These are phyloP conservation scores for Mycena venus DNA, from an alignment of 768 basidiomycete species.

Conservation along the genomic window DNA sequence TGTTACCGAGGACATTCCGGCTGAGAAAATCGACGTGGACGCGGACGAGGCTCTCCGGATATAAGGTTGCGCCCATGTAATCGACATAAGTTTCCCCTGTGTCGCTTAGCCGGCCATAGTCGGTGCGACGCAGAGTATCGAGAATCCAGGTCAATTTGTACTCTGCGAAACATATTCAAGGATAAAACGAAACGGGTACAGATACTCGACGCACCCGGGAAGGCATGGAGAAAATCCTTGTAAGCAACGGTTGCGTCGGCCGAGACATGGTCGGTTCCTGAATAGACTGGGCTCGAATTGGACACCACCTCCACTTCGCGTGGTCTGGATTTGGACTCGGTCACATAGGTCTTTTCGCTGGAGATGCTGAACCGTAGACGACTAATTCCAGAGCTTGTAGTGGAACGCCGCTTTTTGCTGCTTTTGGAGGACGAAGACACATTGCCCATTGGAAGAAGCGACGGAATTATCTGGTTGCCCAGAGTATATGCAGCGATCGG, in stretches of 20 bases:
- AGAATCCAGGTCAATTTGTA: constrained; percentile 78
- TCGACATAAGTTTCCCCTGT: constrained; percentile 84
- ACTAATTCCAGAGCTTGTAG: not conserved
- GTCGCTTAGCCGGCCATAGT: constrained; percentile 69
- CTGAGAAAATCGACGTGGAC: constrained; percentile 79
- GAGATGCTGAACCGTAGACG: not conserved
- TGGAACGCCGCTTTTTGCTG: not conserved
- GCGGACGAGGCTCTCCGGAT: constrained; percentile 81
- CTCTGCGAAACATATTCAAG: constrained; percentile 49
- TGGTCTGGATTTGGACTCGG: not conserved
- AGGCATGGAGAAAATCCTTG: not conserved
- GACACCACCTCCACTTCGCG: not conserved
- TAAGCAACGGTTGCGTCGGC: not conserved
- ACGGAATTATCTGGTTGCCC: not conserved
- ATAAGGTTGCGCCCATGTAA: constrained; percentile 88
- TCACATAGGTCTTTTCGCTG: not conserved
- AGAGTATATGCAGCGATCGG: not conserved
- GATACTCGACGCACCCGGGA: not conserved
- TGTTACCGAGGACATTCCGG: constrained; percentile 79
- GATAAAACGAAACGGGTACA: too few relatives aligned
- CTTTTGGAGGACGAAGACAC: not conserved
- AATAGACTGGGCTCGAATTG: not conserved
- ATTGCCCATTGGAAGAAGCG: not conserved
- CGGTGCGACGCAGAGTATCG: constrained; percentile 73
- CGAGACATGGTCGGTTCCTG: not conserved